Percentiles rank a stretch among this genome's conserved stretches.
phyloP scores from a whole-genome alignment of 306 rosid species.

The Leucaena leucocephala region DNA sequence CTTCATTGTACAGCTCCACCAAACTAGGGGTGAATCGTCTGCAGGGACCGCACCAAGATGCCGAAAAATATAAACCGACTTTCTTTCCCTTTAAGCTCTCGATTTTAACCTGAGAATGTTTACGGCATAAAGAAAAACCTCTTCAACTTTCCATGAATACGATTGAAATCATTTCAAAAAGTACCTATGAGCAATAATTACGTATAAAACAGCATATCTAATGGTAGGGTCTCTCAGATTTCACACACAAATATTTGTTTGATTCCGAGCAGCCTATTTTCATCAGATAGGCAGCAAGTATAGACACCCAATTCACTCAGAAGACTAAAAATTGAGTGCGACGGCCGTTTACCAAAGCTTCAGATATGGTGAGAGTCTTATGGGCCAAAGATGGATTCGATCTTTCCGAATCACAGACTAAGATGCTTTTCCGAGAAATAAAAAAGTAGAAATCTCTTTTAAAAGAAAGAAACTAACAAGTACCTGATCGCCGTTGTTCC shows the following conservation, averaged over 20 bases:
- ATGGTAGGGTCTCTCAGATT: not conserved
- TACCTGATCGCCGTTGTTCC: constrained; percentile 72
- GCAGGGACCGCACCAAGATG: constrained; percentile 78
- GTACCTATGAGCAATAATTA: not conserved
- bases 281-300: not conserved
- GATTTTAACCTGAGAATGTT: constrained; percentile 55
- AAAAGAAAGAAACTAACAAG: not conserved
- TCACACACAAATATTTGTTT: not conserved
- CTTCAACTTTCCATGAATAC: not conserved
- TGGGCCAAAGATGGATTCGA: not conserved
- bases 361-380: not conserved
- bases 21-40: constrained; percentile 56
- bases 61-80: constrained; percentile 69
- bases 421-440: not conserved
- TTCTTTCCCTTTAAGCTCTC: constrained; percentile 69
- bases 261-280: not conserved
- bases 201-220: not conserved
- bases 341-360: not conserved
- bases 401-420: not conserved
- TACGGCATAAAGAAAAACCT: constrained; percentile 17
- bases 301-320: not conserved
- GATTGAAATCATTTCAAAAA: not conserved
- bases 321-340: not conserved
- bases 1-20: constrained; percentile 58
- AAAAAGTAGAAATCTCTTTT: not conserved